Conservation (phyloP, 371 early-diverging fungal species). For the Mortierella sp. region DNA sequence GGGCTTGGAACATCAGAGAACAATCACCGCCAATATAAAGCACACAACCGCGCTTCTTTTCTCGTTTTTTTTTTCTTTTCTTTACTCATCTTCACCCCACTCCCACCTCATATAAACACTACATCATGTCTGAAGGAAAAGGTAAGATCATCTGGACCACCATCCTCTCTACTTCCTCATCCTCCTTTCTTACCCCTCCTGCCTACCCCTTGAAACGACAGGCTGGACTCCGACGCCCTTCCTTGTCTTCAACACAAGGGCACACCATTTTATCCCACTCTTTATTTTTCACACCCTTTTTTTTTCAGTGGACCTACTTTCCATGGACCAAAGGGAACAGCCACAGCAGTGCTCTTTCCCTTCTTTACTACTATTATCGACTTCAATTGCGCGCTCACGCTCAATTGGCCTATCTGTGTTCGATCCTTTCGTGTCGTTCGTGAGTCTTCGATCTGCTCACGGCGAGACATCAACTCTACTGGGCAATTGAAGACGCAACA, state of each 20-base stretch:
- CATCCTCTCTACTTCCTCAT: not conserved
- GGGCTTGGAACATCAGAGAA: constrained; percentile 38
- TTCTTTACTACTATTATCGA: too few relatives aligned
- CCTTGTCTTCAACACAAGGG: constrained; percentile 1
- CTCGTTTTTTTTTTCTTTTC: constrained; percentile 22
- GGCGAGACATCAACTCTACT: not conserved
- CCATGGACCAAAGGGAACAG: not conserved
- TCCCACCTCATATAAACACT: constrained; percentile 19
- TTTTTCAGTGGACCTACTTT: too few relatives aligned
- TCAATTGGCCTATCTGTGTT: not conserved
- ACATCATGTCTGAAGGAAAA: constrained; percentile 59
- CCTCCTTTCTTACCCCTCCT: not conserved
- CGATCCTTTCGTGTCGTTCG: too few relatives aligned
- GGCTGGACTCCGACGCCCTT: not conserved
- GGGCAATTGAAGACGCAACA: not conserved
- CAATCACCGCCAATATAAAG: constrained; percentile 14
- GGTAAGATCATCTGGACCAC: constrained; percentile 35
- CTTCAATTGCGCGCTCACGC: not conserved
- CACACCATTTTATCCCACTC: not conserved
- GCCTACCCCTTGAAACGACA: not conserved
- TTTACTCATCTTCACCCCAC: constrained; percentile 18
- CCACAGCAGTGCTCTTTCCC: not conserved
- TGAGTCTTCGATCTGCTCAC: too few relatives aligned
- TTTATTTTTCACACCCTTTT: not conserved
- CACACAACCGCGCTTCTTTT: constrained; percentile 1